These are phyloP conservation scores for Mucor saturninus DNA, from an alignment of 371 early-diverging fungal species.

Conservation along the genomic window DNA sequence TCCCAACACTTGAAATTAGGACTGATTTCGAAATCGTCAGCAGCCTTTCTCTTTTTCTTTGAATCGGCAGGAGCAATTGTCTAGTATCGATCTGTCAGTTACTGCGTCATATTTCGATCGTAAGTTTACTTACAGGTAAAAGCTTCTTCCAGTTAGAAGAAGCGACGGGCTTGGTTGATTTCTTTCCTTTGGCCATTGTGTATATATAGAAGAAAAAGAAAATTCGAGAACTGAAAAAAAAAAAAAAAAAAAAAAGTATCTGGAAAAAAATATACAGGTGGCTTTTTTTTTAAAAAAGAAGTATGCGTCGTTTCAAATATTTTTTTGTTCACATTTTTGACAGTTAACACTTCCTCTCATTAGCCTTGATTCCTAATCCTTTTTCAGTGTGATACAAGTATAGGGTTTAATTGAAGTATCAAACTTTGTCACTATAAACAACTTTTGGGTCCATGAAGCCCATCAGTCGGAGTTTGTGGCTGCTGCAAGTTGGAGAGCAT, in stretches of 20 bases:
- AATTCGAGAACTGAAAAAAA: neutral
- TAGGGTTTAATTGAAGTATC: too few relatives aligned
- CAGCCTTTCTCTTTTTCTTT: slow-evolving; percentile 26
- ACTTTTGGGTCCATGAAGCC: too few relatives aligned
- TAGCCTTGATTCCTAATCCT: too few relatives aligned
- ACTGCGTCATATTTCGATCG: too few relatives aligned
- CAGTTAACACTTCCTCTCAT: too few relatives aligned
- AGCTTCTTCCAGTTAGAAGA: slow-evolving; percentile 67
- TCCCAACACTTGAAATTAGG: slow-evolving; percentile 32
- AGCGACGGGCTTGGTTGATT: slow-evolving; percentile 38
- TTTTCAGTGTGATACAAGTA: too few relatives aligned
- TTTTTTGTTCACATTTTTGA: too few relatives aligned
- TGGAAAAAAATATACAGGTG: neutral
- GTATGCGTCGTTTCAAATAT: neutral
- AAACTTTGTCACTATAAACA: too few relatives aligned
- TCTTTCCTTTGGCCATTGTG: slow-evolving; percentile 20
- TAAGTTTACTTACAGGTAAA: slow-evolving; percentile 28
- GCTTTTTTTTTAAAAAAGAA: slow-evolving; percentile 1
- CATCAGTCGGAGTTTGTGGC: too few relatives aligned
- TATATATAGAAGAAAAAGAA: neutral
- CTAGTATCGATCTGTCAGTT: neutral
- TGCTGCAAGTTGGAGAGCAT: too few relatives aligned
- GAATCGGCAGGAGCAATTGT: slow-evolving; percentile 15
- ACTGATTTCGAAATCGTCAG: slow-evolving; percentile 23
- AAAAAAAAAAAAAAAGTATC: slow-evolving; percentile 10